Evolutionary conservation across 441 rosid genomes (phyloP).

Genomic region (Jatropha multifida): DNA sequence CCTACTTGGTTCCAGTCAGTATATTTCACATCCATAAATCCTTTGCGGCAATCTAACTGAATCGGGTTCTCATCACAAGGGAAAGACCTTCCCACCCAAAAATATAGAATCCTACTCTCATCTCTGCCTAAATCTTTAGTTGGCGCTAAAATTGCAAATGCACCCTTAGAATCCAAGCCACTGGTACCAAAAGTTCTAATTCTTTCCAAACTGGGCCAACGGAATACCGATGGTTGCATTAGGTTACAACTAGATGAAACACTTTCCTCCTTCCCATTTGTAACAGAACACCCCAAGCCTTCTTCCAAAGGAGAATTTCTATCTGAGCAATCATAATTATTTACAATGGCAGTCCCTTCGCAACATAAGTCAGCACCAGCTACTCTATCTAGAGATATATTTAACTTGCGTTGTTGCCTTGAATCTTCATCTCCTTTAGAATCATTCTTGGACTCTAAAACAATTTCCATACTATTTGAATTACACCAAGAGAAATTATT

Average conservation of each 20-base stretch:
- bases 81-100: slow-evolving; percentile 87
- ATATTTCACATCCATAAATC: slow-evolving; percentile 34
- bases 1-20: slow-evolving; percentile 64
- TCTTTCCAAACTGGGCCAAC: slow-evolving; percentile 79
- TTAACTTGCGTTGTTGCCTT: slow-evolving; percentile 31
- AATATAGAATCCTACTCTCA: slow-evolving; percentile 51
- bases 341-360: slow-evolving; percentile 36
- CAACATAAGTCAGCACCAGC: slow-evolving; percentile 33
- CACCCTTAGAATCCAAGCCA: slow-evolving; percentile 63
- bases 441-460: slow-evolving; percentile 46
- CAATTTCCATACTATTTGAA: slow-evolving; percentile 50
- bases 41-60: slow-evolving; percentile 43
- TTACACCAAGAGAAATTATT: slow-evolving; percentile 40
- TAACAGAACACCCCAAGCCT: slow-evolving; percentile 21
- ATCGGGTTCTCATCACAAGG: slow-evolving; percentile 37
- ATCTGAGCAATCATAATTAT: slow-evolving; percentile 30
- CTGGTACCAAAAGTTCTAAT: slow-evolving; percentile 38
- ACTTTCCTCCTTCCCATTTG: slow-evolving; percentile 27
- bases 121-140: slow-evolving; percentile 39
- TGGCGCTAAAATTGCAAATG: slow-evolving; percentile 53
- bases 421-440: slow-evolving; percentile 37
- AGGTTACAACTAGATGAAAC: slow-evolving; percentile 28
- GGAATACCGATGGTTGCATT: slow-evolving; percentile 33
- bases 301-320: slow-evolving; percentile 28
- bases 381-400: slow-evolving; percentile 35